phyloP scores from a whole-genome alignment of 2,329 filamentous ascomycete genomes.

The Phoma sp. region DNA sequence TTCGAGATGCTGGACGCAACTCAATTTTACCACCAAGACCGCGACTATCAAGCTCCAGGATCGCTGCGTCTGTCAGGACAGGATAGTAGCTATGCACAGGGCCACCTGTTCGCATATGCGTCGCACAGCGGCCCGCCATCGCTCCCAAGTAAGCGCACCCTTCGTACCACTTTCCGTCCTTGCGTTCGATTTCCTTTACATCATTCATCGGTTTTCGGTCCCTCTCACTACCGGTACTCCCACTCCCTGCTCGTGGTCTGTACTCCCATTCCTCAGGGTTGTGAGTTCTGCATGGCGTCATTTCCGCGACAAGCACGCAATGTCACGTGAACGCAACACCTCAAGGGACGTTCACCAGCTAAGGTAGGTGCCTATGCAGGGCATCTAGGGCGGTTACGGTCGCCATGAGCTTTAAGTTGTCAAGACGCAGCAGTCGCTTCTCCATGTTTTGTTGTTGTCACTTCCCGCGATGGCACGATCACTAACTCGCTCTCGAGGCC shows the following conservation, averaged over 20 bases:
- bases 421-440: constrained; percentile 2
- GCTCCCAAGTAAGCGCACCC: constrained; percentile 31
- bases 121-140: constrained; percentile 30
- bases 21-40: constrained; percentile 36
- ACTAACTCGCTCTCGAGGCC: constrained; percentile 38
- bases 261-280: constrained; percentile 19
- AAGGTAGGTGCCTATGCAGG: constrained; percentile 29
- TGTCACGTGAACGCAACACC: constrained; percentile 28
- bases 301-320: constrained; percentile 23
- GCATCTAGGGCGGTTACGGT: background rate
- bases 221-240: constrained; percentile 3
- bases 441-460: constrained; percentile 6
- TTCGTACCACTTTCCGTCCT: constrained; percentile 8
- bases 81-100: constrained; percentile 23
- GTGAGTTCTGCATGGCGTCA: constrained; percentile 32
- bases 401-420: constrained; percentile 4
- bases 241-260: constrained; percentile 18
- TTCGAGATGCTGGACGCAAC: constrained; percentile 38
- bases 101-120: constrained; percentile 27
- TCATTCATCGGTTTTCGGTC: constrained; percentile 7
- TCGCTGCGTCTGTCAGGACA: constrained; percentile 24
- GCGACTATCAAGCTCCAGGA: constrained; percentile 26
- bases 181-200: constrained; percentile 13
- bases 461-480: constrained; percentile 13
- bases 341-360: constrained; percentile 20